These are phyloP conservation scores for Lathyrus oleraceus DNA, from an alignment of 306 rosid genomes.

Conservation along the genomic window DNA sequence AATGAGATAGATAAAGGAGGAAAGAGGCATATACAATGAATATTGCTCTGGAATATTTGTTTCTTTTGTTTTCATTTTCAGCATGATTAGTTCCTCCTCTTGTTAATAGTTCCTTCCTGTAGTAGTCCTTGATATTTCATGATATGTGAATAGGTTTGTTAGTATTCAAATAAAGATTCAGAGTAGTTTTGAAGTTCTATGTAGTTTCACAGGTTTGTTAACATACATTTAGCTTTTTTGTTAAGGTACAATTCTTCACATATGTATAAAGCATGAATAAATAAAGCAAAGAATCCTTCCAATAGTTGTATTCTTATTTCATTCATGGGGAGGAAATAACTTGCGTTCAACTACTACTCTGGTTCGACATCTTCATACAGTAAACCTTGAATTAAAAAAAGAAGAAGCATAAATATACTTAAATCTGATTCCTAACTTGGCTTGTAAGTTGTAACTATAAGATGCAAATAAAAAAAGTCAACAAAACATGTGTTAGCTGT, in stretches of 20 bases:
- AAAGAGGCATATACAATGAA: conserved; percentile 7
- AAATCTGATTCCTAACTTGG: conserved; percentile 18
- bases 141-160: conserved; percentile 2
- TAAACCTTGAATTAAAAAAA: conserved; percentile 6
- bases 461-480: conserved; percentile 13
- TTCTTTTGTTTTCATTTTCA: background rate
- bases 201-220: conserved; percentile 17
- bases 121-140: background rate
- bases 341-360: conserved; percentile 11
- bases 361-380: conserved; percentile 12
- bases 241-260: background rate
- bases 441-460: conserved; percentile 2
- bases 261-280: background rate
- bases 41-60: conserved; percentile 18
- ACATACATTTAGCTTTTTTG: conserved; percentile 12
- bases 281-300: conserved; percentile 12
- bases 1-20: conserved; percentile 17
- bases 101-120: background rate
- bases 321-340: conserved; percentile 21
- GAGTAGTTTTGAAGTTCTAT: background rate
- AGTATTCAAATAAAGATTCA: background rate
- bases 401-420: background rate
- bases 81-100: background rate
- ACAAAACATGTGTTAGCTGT: background rate
- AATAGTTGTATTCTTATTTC: conserved; percentile 12